A percentile compares a stretch with the other conserved stretches of the same genome.
These are phyloP conservation scores for Solanum lycopersicoides DNA, from an alignment of 257 asterid genomes.

Conservation along the genomic window DNA sequence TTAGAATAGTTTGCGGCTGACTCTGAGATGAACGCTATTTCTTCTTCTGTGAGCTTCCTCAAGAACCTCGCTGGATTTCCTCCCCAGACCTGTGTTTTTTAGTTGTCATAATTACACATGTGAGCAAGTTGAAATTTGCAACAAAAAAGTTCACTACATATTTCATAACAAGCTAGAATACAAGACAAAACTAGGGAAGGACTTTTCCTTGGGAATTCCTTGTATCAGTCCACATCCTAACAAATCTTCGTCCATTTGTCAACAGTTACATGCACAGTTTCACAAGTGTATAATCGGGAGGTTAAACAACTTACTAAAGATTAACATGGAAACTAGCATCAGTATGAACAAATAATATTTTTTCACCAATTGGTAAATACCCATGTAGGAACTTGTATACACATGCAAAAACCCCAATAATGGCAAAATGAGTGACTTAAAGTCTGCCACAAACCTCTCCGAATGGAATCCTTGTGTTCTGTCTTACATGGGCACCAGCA, in stretches of 20 bases:
- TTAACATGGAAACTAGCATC: background rate
- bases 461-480: constrained; percentile 72
- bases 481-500: constrained; percentile 98
- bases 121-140: background rate
- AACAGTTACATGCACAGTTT: background rate
- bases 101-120: background rate
- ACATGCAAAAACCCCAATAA: background rate
- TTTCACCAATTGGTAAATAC: background rate
- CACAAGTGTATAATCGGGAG: background rate
- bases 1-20: constrained; percentile 72
- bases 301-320: background rate
- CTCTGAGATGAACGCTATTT: constrained; percentile 70
- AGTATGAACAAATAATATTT: background rate
- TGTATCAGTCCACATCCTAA: background rate
- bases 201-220: background rate
- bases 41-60: constrained; percentile 87
- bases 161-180: background rate
- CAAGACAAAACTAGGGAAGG: background rate
- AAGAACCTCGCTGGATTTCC: constrained; percentile 96
- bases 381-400: background rate
- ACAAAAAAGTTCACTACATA: background rate
- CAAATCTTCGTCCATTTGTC: background rate
- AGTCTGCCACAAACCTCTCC: constrained; percentile 61
- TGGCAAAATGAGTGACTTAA: background rate
- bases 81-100: constrained; percentile 70